phyloP scores from a whole-genome alignment of 225 moss, liverwort and hornwort genomes.

The Anthoceros angustus region DNA sequence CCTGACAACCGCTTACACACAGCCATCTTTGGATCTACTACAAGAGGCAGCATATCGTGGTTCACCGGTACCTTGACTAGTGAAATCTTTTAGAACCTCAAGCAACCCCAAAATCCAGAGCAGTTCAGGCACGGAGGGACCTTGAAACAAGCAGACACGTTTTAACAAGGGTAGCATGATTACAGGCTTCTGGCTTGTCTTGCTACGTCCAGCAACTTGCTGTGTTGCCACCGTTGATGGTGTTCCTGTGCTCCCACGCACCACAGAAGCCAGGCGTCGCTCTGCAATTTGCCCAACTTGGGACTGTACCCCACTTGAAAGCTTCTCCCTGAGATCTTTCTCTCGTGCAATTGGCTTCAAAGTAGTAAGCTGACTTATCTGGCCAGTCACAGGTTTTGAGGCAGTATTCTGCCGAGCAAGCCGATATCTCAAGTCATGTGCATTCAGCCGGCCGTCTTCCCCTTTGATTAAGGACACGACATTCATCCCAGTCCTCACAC shows the following conservation, averaged over 20 bases:
- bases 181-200: neutral
- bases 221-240: constrained; percentile 12
- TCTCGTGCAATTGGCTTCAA: constrained; percentile 19
- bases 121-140: neutral
- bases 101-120: neutral
- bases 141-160: neutral
- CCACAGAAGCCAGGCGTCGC: constrained; percentile 67
- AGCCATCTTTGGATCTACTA: no score
- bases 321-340: constrained; percentile 80
- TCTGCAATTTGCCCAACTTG: constrained; percentile 40
- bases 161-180: neutral
- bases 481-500: neutral
- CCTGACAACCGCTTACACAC: no score
- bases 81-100: neutral
- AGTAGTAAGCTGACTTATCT: neutral
- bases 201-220: neutral
- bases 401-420: neutral
- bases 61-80: no score
- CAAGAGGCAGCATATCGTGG: no score
- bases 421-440: neutral
- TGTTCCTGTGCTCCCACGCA: constrained; percentile 14
- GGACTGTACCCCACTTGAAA: constrained; percentile 48
- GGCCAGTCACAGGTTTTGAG: neutral
- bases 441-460: neutral
- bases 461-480: neutral